These are phyloP conservation scores for Monilinia polystroma DNA, from an alignment of 2,329 filamentous ascomycete species.

Conservation along the genomic window DNA sequence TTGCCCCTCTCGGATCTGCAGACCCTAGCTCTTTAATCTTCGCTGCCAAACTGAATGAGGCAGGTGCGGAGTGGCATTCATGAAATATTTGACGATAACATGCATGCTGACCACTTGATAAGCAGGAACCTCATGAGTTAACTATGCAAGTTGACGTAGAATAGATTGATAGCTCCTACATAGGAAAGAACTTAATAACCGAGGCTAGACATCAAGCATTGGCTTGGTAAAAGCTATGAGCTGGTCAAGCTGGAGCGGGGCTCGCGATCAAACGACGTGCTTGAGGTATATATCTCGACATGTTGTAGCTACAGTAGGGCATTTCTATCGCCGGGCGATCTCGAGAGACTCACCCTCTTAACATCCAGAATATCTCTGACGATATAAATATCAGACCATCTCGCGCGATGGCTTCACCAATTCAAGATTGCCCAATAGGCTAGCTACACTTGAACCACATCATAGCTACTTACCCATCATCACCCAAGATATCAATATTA, in stretches of 20 bases:
- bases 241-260: slow-evolving; percentile 8
- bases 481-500: too few relatives aligned
- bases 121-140: background rate
- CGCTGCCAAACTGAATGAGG: slow-evolving; percentile 14
- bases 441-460: too few relatives aligned
- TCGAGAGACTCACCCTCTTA: too few relatives aligned
- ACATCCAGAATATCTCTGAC: too few relatives aligned
- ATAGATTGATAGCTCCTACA: slow-evolving; percentile 13
- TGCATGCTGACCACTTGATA: slow-evolving; percentile 2
- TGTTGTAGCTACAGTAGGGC: background rate
- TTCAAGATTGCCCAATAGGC: too few relatives aligned
- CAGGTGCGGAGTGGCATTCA: background rate
- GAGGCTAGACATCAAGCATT: background rate
- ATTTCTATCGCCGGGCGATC: background rate
- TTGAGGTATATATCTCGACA: background rate
- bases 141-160: slow-evolving; percentile 17
- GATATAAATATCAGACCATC: too few relatives aligned
- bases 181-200: slow-evolving; percentile 5
- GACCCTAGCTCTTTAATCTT: slow-evolving; percentile 12
- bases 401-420: too few relatives aligned
- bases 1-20: slow-evolving; percentile 17
- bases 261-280: background rate
- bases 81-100: background rate
- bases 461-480: too few relatives aligned
- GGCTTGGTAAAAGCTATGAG: slow-evolving; percentile 3